phyloP scores from a whole-genome alignment of 2,329 filamentous ascomycete genomes.

The Exophiala aquamarina region DNA sequence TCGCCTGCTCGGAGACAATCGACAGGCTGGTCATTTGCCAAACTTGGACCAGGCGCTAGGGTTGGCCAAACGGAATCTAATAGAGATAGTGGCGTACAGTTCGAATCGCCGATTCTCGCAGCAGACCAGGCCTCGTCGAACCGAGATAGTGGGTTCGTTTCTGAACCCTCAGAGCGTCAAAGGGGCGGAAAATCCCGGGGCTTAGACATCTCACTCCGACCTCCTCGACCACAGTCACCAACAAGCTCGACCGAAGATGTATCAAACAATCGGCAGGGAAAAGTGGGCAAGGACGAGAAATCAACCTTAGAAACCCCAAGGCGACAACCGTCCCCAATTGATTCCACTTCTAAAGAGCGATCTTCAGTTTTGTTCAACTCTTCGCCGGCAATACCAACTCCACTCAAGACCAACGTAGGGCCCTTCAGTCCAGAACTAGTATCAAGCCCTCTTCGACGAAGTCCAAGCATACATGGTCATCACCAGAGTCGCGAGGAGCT shows the following conservation, averaged over 20 bases:
- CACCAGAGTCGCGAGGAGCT: constrained; percentile 30
- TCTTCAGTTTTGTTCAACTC: constrained; percentile 48
- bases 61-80: constrained; percentile 21
- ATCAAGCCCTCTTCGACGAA: constrained; percentile 24
- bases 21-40: constrained; percentile 25
- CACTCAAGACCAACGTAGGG: constrained; percentile 6
- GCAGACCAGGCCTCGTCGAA: constrained; percentile 23
- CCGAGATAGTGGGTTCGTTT: constrained; percentile 47
- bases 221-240: constrained; percentile 25
- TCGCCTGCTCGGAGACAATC: constrained; percentile 14
- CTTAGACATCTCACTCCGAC: constrained; percentile 13
- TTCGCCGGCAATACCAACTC: constrained; percentile 35
- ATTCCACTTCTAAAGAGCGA: constrained; percentile 46
- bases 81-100: constrained; percentile 47
- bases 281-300: constrained; percentile 1
- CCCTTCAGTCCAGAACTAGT: constrained; percentile 10
- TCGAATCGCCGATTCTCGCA: constrained; percentile 43
- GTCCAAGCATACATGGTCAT: constrained; percentile 39
- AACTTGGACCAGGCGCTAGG: constrained; percentile 8
- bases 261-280: constrained; percentile 6
- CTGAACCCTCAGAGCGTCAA: constrained; percentile 23
- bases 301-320: constrained; percentile 16
- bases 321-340: constrained; percentile 37
- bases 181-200: too few species aligned
- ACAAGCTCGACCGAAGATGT: constrained; percentile 30